Base-by-base conservation (phyloP, 179 eudicot species). In the Vitellaria paradoxa region DNA sequence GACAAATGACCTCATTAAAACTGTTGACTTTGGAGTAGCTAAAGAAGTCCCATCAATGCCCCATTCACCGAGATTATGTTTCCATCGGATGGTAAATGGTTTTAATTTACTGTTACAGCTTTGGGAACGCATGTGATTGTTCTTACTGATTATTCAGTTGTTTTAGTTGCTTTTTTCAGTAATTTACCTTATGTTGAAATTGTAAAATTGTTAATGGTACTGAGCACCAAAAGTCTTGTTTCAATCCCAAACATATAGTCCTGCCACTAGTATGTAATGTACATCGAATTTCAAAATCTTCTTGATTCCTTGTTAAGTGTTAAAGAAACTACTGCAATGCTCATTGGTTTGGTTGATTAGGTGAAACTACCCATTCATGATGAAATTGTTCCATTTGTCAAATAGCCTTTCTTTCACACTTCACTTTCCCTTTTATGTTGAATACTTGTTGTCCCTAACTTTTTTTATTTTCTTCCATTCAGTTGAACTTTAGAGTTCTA, bases 211-310 rank as follows among this genome's bases (percentile, higher is more conserved):
- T 80, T 18, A 57, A 68, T 93, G 99, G 99, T 96, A 96, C 71
- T 96, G 99, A 75, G 99, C 99, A 76, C 99, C 99, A 50, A 98
- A 96, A 83, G 98, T 96, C 57, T 83, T 96, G 81, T 77, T 96
- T 84, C 95, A 88, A 82, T 91, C 93, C 73, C 78, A 91, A 63
- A 77, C 85, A 7, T 96, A 96, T 73, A 87, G 92, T 70, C 94
- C 99, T 82, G 92, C 99, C 18, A 84, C 93, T 83, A 98, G 99
- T 96, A 85, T 68, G 84, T 70, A 62, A 55, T 56, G 56, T 59
- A 3, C 18, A 7, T 37, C 47, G 3, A 62, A 30, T 74, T 66
- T 70, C 69, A 52, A 18, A 71, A 52, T 21, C 61, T 52, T 71
- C 45, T 76, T 14, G 26, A 11, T 56, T 50, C 18, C 37, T 52